Evolutionary conservation across 2,329 filamentous ascomycete genomes (phyloP).

Genomic region (Fusarium lateritium): DNA sequence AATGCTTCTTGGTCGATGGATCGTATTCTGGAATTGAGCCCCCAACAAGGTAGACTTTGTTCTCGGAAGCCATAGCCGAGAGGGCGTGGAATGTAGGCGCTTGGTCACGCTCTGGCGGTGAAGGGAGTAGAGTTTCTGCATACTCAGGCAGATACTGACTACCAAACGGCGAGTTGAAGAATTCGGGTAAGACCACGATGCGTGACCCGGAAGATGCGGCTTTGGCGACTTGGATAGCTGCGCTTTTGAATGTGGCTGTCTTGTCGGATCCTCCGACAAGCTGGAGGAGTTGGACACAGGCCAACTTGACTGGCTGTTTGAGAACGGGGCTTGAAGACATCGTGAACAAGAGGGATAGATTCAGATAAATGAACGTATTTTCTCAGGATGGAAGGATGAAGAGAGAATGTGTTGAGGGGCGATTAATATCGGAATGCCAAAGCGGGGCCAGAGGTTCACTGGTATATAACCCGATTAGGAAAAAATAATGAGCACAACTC

Average conservation of each 20-base stretch:
- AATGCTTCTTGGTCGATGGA: slow-evolving; percentile 71
- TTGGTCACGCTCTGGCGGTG: slow-evolving; percentile 76
- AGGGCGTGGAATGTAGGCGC: slow-evolving; percentile 89
- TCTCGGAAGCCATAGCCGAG: slow-evolving; percentile 81
- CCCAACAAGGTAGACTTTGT: slow-evolving; percentile 84
- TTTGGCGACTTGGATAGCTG: slow-evolving; percentile 84
- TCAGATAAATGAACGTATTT: too few species aligned
- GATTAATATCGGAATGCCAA: not conserved
- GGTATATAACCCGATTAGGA: not conserved
- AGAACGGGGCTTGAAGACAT: slow-evolving; percentile 62
- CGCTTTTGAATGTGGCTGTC: slow-evolving; percentile 82
- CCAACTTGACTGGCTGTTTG: slow-evolving; percentile 81
- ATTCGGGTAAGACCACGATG: slow-evolving; percentile 93
- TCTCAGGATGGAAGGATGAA: not conserved
- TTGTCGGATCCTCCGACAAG: slow-evolving; percentile 86
- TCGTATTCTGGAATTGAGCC: slow-evolving; percentile 91
- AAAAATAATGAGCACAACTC: not conserved
- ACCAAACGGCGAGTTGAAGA: slow-evolving; percentile 98
- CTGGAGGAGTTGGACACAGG: slow-evolving; percentile 86
- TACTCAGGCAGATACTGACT: slow-evolving; percentile 89
- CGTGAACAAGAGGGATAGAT: not conserved
- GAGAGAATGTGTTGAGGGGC: not conserved
- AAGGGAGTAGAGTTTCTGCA: slow-evolving; percentile 84
- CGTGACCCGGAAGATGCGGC: slow-evolving; percentile 82
- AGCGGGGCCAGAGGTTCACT: not conserved